Base-by-base conservation (phyloP, 352 stramenopile species). In the Globisporangium carolinianum region DNA sequence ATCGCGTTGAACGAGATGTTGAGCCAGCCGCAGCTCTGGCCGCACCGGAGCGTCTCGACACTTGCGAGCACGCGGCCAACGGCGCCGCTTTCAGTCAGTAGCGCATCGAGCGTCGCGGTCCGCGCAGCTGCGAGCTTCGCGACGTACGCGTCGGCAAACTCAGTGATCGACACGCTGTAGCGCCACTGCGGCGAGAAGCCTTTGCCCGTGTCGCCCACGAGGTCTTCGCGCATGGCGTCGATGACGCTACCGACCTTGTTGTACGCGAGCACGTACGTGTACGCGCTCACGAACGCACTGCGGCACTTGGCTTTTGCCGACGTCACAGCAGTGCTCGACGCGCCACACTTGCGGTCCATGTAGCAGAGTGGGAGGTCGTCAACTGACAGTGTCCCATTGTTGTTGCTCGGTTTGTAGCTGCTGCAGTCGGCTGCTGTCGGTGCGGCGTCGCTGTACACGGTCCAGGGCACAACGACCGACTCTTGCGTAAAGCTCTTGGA, bases 1-100 rank as follows among this genome's bases (percentile, higher is more conserved):
- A 92, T 79, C 48, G 81, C 68, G 62, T 90, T 86, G 72, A 87
- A 94, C 17, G 79, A 82, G 46, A 91, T 73, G 58, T 91, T 91
- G 73, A 87, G 70, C 84, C 84, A 94, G 18, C 76, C 68, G 57
- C 84, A 94, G 64, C 83, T 83, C 51, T 86, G 72, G 4, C 75
- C 83, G 79, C 83, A 94, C 1, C 80, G 81, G 18, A 85, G 52
- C 37, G 65, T 68, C 63, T 93, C 79, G 48, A 93, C 66, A 11
- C 65, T 69, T 51, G 75, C 69, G 35, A 93, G 52, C n/a, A 93
- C 57, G 2, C 62, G 63, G 37, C 72, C 71, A 36, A 88, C 72
- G 11, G 72, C 72, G 12, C 82, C 79, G 0, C 63, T 63, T 37
- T 56, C 67, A 17, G 73, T 75, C 58, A 79, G 61, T 14, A 89